Base-by-base conservation (phyloP, 139 green algal genomes). In the Microglena sp. region DNA sequence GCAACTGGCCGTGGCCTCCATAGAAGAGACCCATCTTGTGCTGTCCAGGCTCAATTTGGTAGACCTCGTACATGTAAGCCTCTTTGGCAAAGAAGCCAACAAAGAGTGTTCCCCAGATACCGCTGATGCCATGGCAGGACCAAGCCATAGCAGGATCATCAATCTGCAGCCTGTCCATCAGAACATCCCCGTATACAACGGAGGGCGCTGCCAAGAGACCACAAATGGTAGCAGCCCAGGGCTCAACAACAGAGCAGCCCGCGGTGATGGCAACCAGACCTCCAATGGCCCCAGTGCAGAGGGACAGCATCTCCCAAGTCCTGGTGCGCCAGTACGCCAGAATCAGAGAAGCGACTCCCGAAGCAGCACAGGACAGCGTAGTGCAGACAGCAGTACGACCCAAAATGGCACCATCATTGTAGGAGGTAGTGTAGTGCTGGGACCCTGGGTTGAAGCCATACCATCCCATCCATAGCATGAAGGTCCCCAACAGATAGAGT, bases 401-500 rank as follows among this genome's bases (percentile, higher is more conserved):
- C n/a, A n/a, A n/a, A n/a, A n/a, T n/a, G n/a, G n/a, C n/a, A n/a
- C n/a, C n/a, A n/a, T n/a, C n/a, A n/a, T n/a, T n/a, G n/a, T n/a
- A n/a, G n/a, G n/a, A n/a, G n/a, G n/a, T n/a, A n/a, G n/a, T n/a
- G n/a, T n/a, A n/a, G n/a, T n/a, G n/a, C n/a, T n/a, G n/a, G n/a
- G n/a, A n/a, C n/a, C n/a, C n/a, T n/a, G n/a, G n/a, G n/a, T n/a
- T n/a, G n/a, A n/a, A n/a, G n/a, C n/a, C n/a, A 7, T 66, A 85
- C 83, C 83, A 85, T 43, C 78, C 76, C 22, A 85, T 83, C 84
- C 79, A 90, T 31, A 90, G 79, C 29, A 90, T 66, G 69, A 90
- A 80, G 24, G 77, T 84, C 28, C 84, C 84, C 54, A 88, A 66
- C 11, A 82, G 57, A 54, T 80, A 81, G 28, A 74, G 56, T n/a